Evolutionary conservation across 2,329 filamentous ascomycete species (phyloP), one percentile per base, ranked within the genome.

Genomic region (Cercospora zeina): DNA sequence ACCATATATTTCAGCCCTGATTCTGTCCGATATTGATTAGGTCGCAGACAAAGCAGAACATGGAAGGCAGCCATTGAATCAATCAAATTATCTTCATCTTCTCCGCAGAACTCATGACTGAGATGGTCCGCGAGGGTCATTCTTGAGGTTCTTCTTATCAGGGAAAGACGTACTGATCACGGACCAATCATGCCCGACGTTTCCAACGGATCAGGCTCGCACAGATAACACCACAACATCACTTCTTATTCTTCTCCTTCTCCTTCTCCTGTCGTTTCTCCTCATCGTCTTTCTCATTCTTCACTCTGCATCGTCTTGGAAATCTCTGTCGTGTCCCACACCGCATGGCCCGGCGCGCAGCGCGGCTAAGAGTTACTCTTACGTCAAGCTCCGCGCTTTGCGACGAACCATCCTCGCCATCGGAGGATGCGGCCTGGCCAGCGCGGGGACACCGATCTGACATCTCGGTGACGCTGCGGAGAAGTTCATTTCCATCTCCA

Each of bases 341-440:
- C 21, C 21, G 21, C 21, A 9, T 30, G 19, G 21, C 49, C 24
- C 6, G 3, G 24, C 24, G 16, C 39, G 42, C 56, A 50, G 24
- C 56, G 39, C 56, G 56, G 57, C 57, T 49, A 49, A 27, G 27
- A 49, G 42, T 27, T 27, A 49, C 21, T 53, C 45, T 59, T 59
- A 59, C 57, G 57, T 59, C 31, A 50, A 59, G 37, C 34, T 59
- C 51, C 54, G 45, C 57, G 27, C 24, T 50, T 37, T 21, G 21
- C 57, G 42, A 59, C 45, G 57, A 53, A 30, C 56, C 21, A 16
- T 2, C 6, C 24, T 3, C 24, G 6, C 6, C 24, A 27, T 6
- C 24, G 24, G 24, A 27, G 3, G 24, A 27, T 27, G 24, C 24
- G 24, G 24, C 16, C 11, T 24, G 4, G 24, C 24, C 24, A 27